Evolutionary conservation across 106 monocot species (phyloP).

Genomic region (Allium cepa): DNA sequence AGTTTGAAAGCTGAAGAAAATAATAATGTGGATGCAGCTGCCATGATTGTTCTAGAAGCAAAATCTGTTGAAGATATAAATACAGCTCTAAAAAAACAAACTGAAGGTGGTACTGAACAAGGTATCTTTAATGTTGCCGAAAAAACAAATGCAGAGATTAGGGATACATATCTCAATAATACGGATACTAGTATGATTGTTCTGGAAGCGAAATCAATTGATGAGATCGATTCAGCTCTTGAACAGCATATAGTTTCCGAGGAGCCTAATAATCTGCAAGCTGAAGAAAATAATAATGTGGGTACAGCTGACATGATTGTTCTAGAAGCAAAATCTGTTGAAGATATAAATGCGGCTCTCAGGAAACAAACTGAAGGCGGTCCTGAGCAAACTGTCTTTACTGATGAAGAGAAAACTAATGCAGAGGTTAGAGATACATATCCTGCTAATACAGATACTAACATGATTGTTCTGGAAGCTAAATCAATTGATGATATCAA

Average conservation of each 20-base stretch:
- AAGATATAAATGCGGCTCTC: slow-evolving; percentile 15
- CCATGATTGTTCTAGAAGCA: slow-evolving; percentile 22
- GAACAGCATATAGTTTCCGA: slow-evolving; percentile 5
- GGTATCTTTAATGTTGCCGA: neutral
- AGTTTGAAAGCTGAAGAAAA: slow-evolving; percentile 1
- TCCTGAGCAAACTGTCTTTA: neutral
- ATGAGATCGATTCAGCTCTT: slow-evolving; percentile 16
- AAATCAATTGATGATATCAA: slow-evolving; percentile 17
- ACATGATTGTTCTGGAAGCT: slow-evolving; percentile 21
- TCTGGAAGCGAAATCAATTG: slow-evolving; percentile 23
- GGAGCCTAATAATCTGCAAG: neutral
- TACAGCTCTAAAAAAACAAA: slow-evolving; percentile 8
- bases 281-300: neutral
- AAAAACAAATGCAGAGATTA: no score
- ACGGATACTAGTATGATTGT: slow-evolving; percentile 19
- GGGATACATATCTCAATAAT: neutral
- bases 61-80: slow-evolving; percentile 18
- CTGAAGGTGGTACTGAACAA: slow-evolving; percentile 3
- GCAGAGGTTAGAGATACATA: slow-evolving; percentile 3
- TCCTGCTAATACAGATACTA: slow-evolving; percentile 10
- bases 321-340: slow-evolving; percentile 23
- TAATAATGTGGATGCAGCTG: neutral
- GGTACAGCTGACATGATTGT: slow-evolving; percentile 12
- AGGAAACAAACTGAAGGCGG: slow-evolving; percentile 7
- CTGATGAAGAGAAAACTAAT: no score